Evolutionary conservation across 176 grass and related monocot genomes (phyloP).

Genomic region (Saccharum spontaneum): DNA sequence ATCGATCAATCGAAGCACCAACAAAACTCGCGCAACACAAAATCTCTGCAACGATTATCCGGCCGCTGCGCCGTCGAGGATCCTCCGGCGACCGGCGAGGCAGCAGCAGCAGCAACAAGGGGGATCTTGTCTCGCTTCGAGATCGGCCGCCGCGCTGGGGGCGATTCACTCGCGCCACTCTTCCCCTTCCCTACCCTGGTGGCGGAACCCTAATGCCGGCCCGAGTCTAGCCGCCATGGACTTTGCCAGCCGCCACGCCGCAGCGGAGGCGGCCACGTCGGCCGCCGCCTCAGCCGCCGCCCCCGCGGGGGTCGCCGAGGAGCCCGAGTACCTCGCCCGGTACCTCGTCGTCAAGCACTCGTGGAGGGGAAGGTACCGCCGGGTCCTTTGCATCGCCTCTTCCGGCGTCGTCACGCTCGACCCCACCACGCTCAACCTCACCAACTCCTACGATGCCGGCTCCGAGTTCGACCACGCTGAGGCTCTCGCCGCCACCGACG

Average conservation of each 20-base stretch:
- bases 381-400: constrained; percentile 82
- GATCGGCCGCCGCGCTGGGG: constrained; percentile 96
- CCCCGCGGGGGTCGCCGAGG: constrained; percentile 48
- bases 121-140: constrained; percentile 46
- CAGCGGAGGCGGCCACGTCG: constrained; percentile 33
- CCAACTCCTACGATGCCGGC: constrained; percentile 80
- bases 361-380: constrained; percentile 87
- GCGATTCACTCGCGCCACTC: constrained; percentile 94
- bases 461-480: constrained; percentile 70
- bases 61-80: constrained; percentile 7
- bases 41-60: background rate
- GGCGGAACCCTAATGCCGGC: constrained; percentile 66
- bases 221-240: constrained; percentile 86
- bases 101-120: background rate
- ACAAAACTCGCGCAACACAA: background rate
- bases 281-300: constrained; percentile 25
- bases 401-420: constrained; percentile 85
- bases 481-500: constrained; percentile 52
- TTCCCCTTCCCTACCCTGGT: constrained; percentile 36
- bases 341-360: constrained; percentile 94
- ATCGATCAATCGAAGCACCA: background rate
- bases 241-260: constrained; percentile 84
- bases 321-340: constrained; percentile 89
- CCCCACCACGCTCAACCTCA: constrained; percentile 68
- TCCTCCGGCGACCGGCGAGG: constrained; percentile 22